These are phyloP conservation scores for Cenococcum geophilum DNA, from an alignment of 495 filamentous ascomycete species.

Conservation along the genomic window DNA sequence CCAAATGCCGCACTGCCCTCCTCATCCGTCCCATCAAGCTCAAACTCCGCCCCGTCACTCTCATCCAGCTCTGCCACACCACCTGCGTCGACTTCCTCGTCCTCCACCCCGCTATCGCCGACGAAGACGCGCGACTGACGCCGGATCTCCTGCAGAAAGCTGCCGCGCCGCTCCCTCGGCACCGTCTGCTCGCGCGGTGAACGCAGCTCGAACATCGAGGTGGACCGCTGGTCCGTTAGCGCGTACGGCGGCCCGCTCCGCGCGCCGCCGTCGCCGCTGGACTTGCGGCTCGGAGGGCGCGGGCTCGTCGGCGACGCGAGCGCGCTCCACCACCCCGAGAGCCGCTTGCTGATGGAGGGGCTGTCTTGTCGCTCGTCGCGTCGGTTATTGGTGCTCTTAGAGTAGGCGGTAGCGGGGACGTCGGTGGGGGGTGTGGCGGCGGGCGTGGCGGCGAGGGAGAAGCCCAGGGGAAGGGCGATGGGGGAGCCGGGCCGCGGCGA, in stretches of 20 bases:
- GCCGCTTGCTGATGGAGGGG: constrained; percentile 30
- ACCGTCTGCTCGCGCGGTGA: background rate
- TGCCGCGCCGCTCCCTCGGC: background rate
- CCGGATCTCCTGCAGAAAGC: background rate
- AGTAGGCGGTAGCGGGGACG: background rate
- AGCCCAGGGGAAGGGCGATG: constrained; percentile 15
- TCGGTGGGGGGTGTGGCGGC: constrained; percentile 2
- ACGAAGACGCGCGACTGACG: background rate
- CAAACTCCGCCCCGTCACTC: too few species aligned
- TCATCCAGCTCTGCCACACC: background rate
- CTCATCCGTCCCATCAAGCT: background rate
- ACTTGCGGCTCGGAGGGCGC: background rate
- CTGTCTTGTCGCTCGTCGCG: constrained; percentile 22
- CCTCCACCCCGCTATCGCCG: background rate
- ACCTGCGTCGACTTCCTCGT: background rate
- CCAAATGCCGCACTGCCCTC: background rate
- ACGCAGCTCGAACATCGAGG: constrained; percentile 12
- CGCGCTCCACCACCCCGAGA: constrained; percentile 29
- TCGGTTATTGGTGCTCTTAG: background rate
- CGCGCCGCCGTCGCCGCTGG: background rate
- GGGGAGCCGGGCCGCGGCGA: constrained; percentile 16
- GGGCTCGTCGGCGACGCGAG: constrained; percentile 6
- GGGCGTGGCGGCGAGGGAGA: constrained; percentile 15
- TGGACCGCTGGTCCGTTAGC: background rate
- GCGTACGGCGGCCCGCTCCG: background rate